A percentile compares a stretch with the other conserved stretches of the same genome.
These are phyloP conservation scores for Nicotiana noctiflora DNA, from an alignment of 257 asterid species.

Conservation along the genomic window DNA sequence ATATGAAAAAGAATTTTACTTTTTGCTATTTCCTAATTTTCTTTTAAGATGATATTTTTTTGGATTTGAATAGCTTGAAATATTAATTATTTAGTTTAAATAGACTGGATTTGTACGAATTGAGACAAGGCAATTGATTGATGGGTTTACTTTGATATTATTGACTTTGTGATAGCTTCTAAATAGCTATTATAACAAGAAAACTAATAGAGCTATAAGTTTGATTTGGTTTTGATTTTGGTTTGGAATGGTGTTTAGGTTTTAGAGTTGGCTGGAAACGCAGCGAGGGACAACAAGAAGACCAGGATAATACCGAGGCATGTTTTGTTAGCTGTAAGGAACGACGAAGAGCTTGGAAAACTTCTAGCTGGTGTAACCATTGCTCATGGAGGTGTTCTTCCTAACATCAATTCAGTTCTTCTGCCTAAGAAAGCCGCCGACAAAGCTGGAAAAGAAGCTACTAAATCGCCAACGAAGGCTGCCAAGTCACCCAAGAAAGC, in stretches of 20 bases:
- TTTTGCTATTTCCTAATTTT: too few relatives aligned
- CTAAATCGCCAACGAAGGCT: slow-evolving; percentile 46
- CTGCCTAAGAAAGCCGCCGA: slow-evolving; percentile 54
- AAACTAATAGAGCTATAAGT: too few relatives aligned
- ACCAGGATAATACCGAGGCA: slow-evolving; percentile 72
- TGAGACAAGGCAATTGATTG: too few relatives aligned
- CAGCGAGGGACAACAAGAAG: slow-evolving; percentile 76
- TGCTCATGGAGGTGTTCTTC: slow-evolving; percentile 71
- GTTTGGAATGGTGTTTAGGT: slow-evolving; percentile 27
- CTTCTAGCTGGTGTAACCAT: slow-evolving; percentile 67
- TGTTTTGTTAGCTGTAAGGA: slow-evolving; percentile 60
- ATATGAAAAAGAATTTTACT: too few relatives aligned
- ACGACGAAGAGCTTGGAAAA: slow-evolving; percentile 66
- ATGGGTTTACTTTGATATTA: too few relatives aligned
- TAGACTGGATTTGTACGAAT: too few relatives aligned
- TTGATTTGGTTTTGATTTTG: too few relatives aligned
- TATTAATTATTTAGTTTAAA: too few relatives aligned
- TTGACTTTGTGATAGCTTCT: too few relatives aligned
- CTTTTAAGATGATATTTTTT: too few relatives aligned
- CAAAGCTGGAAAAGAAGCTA: slow-evolving; percentile 30
- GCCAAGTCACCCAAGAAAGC: slow-evolving; percentile 56
- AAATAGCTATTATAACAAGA: too few relatives aligned
- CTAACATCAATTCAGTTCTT: slow-evolving; percentile 63
- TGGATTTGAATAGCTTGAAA: too few relatives aligned
- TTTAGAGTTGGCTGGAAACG: slow-evolving; percentile 75